Conservation (phyloP, 2,329 filamentous ascomycete species). For the Hyphodiscus sp. region DNA sequence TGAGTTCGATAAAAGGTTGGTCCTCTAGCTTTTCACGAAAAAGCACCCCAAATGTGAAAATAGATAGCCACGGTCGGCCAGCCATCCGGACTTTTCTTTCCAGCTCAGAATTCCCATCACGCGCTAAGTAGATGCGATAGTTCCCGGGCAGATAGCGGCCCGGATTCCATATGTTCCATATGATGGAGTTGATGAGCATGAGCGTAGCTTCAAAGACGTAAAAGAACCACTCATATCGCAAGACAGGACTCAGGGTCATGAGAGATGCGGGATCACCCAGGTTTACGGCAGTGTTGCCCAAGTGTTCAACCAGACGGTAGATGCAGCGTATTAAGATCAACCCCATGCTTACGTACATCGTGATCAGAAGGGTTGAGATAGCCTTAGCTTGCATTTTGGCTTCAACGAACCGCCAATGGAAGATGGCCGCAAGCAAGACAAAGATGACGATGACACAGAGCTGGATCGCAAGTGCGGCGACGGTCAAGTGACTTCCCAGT, state of each 20-base stretch:
- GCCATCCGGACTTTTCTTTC: conserved; percentile 44
- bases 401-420: conserved; percentile 40
- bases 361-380: conserved; percentile 33
- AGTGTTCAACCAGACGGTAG: conserved; percentile 52
- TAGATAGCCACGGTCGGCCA: conserved; percentile 27
- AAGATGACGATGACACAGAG: conserved; percentile 46
- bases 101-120: conserved; percentile 44
- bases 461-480: conserved; percentile 48
- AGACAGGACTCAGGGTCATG: conserved; percentile 28
- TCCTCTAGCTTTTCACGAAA: too few relatives aligned
- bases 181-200: conserved; percentile 44
- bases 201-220: conserved; percentile 49
- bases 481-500: conserved; percentile 40
- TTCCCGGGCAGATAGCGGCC: conserved; percentile 42
- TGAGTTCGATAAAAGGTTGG: too few relatives aligned
- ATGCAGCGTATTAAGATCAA: conserved; percentile 49
- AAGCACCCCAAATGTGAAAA: too few relatives aligned
- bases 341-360: conserved; percentile 43
- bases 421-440: conserved; percentile 39
- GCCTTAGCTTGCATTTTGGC: conserved; percentile 26
- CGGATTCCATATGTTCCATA: conserved; percentile 47
- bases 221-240: conserved; percentile 54
- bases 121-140: conserved; percentile 43
- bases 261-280: conserved; percentile 31
- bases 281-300: conserved; percentile 31